Evolutionary conservation across 2,329 filamentous ascomycete species (phyloP).

Genomic region (Aspergillus cejpii): DNA sequence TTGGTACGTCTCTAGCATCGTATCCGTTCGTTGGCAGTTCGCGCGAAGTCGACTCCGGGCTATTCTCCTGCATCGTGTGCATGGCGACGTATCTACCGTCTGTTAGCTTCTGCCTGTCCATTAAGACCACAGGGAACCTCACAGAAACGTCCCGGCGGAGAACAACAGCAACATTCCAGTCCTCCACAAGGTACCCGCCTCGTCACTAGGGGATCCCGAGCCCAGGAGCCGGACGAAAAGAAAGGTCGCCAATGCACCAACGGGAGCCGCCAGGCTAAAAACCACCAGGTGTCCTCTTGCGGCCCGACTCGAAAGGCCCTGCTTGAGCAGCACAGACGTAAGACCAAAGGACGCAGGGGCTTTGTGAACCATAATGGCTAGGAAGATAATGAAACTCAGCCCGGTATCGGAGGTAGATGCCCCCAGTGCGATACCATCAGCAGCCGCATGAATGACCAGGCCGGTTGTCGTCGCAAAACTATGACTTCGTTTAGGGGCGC

Average conservation of each 20-base stretch:
- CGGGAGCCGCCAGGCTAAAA: slow-evolving; percentile 84
- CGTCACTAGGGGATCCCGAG: slow-evolving; percentile 46
- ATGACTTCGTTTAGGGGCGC: slow-evolving; percentile 39
- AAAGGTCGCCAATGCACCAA: slow-evolving; percentile 79
- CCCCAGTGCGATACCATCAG: slow-evolving; percentile 92
- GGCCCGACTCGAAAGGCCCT: slow-evolving; percentile 79
- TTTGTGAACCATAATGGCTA: slow-evolving; percentile 97
- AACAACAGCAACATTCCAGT: slow-evolving; percentile 93
- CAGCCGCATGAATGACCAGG: slow-evolving; percentile 90
- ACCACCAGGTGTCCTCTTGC: slow-evolving; percentile 79
- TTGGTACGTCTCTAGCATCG: slow-evolving; percentile 33
- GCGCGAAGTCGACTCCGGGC: slow-evolving; percentile 26
- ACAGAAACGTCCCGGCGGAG: slow-evolving; percentile 92
- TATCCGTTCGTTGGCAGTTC: slow-evolving; percentile 39
- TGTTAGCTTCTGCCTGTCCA: slow-evolving; percentile 9
- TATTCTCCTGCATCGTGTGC: slow-evolving; percentile 87
- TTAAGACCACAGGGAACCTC: slow-evolving; percentile 37
- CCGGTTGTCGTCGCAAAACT: slow-evolving; percentile 79
- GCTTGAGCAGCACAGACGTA: slow-evolving; percentile 81
- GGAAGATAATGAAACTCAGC: slow-evolving; percentile 83
- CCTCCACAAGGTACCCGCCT: slow-evolving; percentile 68
- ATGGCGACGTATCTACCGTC: slow-evolving; percentile 79
- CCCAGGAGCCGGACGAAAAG: slow-evolving; percentile 65
- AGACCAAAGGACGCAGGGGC: slow-evolving; percentile 91
- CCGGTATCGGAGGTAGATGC: slow-evolving; percentile 75